phyloP scores from a whole-genome alignment of 2,329 filamentous ascomycete genomes.

The Alternaria ethzedia region DNA sequence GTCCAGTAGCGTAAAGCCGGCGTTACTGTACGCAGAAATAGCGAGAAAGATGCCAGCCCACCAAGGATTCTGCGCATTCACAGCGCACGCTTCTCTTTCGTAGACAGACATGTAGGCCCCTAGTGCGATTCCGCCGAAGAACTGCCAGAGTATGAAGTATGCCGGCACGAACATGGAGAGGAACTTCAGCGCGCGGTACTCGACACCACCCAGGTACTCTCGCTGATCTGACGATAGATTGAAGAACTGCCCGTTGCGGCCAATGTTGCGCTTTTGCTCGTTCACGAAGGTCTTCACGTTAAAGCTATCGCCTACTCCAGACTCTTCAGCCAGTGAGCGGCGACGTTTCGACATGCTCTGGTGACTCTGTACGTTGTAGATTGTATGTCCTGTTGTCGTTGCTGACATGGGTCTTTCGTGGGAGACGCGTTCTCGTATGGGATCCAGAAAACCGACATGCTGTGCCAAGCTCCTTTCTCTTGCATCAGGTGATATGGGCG shows the following conservation, averaged over 20 bases:
- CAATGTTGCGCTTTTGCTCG: constrained; percentile 32
- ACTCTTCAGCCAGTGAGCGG: constrained; percentile 23
- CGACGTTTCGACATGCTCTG: constrained; percentile 23
- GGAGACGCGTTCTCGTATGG: constrained; percentile 20
- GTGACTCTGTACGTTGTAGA: constrained; percentile 24
- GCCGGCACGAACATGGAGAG: constrained; percentile 23
- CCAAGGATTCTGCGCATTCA: constrained; percentile 27
- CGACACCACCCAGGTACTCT: constrained; percentile 29
- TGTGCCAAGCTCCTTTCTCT: constrained; percentile 15
- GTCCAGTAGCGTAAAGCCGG: constrained; percentile 27
- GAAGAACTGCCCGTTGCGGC: constrained; percentile 27
- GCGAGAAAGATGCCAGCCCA: constrained; percentile 22
- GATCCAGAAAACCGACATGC: constrained; percentile 30
- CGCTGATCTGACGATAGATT: constrained; percentile 28
- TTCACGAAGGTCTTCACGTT: constrained; percentile 29
- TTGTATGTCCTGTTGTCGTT: constrained; percentile 27
- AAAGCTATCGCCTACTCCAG: constrained; percentile 19
- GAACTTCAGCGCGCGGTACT: constrained; percentile 30
- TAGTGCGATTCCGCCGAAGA: constrained; percentile 27
- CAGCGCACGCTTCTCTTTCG: constrained; percentile 24
- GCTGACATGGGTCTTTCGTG: constrained; percentile 23
- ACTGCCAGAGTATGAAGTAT: constrained; percentile 29
- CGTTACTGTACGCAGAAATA: constrained; percentile 28
- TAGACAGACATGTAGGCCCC: constrained; percentile 28
- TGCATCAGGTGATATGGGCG: constrained; percentile 10